phyloP scores from a whole-genome alignment of 2,329 filamentous ascomycete species.

The Calonectria crousiana region DNA sequence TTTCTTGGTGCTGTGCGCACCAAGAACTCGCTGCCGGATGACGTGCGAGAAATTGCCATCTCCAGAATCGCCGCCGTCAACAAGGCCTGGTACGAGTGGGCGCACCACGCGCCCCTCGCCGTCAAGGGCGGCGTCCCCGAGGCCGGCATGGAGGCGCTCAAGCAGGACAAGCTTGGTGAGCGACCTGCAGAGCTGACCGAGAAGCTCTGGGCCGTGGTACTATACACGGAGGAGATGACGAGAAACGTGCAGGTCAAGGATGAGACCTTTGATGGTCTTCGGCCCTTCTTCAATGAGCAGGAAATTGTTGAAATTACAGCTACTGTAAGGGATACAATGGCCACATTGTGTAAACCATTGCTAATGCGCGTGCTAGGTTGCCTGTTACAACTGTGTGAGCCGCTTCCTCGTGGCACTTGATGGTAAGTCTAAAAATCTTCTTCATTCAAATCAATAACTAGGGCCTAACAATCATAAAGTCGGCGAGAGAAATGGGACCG shows the following conservation, averaged over 20 bases:
- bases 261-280: slow-evolving; percentile 74
- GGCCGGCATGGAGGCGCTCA: slow-evolving; percentile 61
- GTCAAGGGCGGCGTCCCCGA: slow-evolving; percentile 68
- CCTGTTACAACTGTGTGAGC: slow-evolving; percentile 87
- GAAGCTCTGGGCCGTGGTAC: slow-evolving; percentile 75
- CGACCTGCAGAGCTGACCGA: slow-evolving; percentile 60
- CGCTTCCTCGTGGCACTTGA: slow-evolving; percentile 86
- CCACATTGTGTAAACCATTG: background rate
- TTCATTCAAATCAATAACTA: slow-evolving; percentile 22
- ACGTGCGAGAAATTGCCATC: slow-evolving; percentile 82
- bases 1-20: slow-evolving; percentile 75
- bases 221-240: slow-evolving; percentile 89
- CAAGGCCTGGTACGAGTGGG: slow-evolving; percentile 88
- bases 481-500: slow-evolving; percentile 67
- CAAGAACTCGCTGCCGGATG: slow-evolving; percentile 61
- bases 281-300: slow-evolving; percentile 71
- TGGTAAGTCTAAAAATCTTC: slow-evolving; percentile 60
- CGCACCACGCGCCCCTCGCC: slow-evolving; percentile 78
- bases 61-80: slow-evolving; percentile 86
- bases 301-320: slow-evolving; percentile 87
- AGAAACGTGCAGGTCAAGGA: slow-evolving; percentile 77
- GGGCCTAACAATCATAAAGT: slow-evolving; percentile 56
- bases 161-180: slow-evolving; percentile 46
- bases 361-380: slow-evolving; percentile 58
- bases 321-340: slow-evolving; percentile 63